Percentiles rank a stretch among this genome's conserved stretches.
These are phyloP conservation scores for Pichia occidentalis DNA, from an alignment of 805 yeast genomes.

Conservation along the genomic window DNA sequence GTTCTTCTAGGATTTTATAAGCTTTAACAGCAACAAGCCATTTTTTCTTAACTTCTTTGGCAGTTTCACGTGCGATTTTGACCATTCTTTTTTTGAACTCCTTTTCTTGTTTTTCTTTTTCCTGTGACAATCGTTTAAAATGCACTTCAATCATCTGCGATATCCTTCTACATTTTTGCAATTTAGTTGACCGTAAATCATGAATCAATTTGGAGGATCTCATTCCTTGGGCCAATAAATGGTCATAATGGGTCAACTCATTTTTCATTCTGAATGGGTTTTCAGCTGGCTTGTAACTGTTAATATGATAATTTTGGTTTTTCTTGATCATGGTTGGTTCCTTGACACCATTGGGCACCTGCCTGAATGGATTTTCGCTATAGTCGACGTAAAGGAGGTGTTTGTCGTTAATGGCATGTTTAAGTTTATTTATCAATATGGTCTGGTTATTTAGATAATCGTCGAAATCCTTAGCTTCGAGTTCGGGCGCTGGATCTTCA, in stretches of 20 bases:
- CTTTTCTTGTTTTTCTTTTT: conserved; percentile 72
- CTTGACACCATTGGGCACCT: conserved; percentile 36
- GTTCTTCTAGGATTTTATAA: conserved; percentile 61
- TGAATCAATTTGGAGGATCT: conserved; percentile 63
- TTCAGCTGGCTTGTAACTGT: conserved; percentile 30
- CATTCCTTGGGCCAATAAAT: conserved; percentile 68
- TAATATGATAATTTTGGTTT: conserved; percentile 26
- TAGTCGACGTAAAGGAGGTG: conserved; percentile 37
- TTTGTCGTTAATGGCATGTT: conserved; percentile 39
- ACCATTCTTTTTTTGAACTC: conserved; percentile 67
- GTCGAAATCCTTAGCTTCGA: conserved; percentile 54
- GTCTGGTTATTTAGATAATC: conserved; percentile 49
- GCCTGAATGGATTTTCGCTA: conserved; percentile 39
- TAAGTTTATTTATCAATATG: conserved; percentile 36
- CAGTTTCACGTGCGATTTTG: conserved; percentile 72
- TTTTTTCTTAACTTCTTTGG: conserved; percentile 77
- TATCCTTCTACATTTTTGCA: conserved; percentile 62
- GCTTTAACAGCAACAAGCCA: conserved; percentile 90
- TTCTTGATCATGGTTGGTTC: conserved; percentile 34
- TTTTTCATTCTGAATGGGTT: conserved; percentile 35
- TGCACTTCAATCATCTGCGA: conserved; percentile 81
- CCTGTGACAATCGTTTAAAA: conserved; percentile 80
- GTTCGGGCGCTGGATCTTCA: conserved; percentile 42
- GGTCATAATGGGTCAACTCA: conserved; percentile 57
- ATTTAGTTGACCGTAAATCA: conserved; percentile 57